Percentiles rank a stretch among this genome's conserved stretches.
Conservation (phyloP, 306 rosid species). For the Cotoneaster glaucophyllus region DNA sequence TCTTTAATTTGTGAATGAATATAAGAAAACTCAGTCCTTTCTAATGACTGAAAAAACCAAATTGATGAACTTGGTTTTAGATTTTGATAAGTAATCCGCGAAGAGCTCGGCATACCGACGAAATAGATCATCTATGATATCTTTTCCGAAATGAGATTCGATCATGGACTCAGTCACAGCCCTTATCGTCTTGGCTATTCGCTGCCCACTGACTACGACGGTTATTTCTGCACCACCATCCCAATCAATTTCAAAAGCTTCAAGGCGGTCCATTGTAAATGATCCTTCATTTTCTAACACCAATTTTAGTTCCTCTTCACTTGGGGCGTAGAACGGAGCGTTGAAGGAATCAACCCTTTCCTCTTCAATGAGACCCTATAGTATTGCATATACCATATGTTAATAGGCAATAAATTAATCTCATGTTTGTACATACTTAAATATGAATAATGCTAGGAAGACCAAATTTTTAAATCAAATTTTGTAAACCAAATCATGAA, state of each 20-base stretch:
- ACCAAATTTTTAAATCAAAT: too few relatives aligned
- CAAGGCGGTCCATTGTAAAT: slow-evolving; percentile 31
- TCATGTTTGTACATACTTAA: too few relatives aligned
- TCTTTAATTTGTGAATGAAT: too few relatives aligned
- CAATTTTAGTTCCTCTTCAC: slow-evolving; percentile 40
- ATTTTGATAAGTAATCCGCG: slow-evolving; percentile 31
- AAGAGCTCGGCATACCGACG: slow-evolving; percentile 26
- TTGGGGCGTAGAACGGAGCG: slow-evolving; percentile 69
- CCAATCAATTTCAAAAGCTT: slow-evolving; percentile 53
- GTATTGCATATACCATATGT: not conserved
- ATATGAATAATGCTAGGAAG: too few relatives aligned
- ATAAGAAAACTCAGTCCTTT: not conserved
- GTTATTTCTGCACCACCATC: slow-evolving; percentile 20
- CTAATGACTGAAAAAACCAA: slow-evolving; percentile 46
- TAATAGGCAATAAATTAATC: not conserved
- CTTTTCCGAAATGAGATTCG: slow-evolving; percentile 49
- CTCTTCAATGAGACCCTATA: slow-evolving; percentile 51
- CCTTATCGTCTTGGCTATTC: slow-evolving; percentile 45
- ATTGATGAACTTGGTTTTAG: slow-evolving; percentile 37
- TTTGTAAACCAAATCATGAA: too few relatives aligned
- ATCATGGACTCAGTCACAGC: slow-evolving; percentile 75
- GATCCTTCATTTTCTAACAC: slow-evolving; percentile 61
- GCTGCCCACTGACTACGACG: slow-evolving; percentile 20
- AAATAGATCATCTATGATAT: slow-evolving; percentile 51
- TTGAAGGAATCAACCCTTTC: slow-evolving; percentile 61